Percentiles rank a stretch among this genome's conserved stretches.
phyloP scores from a whole-genome alignment of 225 moss, liverwort and hornwort species.

The Rhytidiadelphus loreus region DNA sequence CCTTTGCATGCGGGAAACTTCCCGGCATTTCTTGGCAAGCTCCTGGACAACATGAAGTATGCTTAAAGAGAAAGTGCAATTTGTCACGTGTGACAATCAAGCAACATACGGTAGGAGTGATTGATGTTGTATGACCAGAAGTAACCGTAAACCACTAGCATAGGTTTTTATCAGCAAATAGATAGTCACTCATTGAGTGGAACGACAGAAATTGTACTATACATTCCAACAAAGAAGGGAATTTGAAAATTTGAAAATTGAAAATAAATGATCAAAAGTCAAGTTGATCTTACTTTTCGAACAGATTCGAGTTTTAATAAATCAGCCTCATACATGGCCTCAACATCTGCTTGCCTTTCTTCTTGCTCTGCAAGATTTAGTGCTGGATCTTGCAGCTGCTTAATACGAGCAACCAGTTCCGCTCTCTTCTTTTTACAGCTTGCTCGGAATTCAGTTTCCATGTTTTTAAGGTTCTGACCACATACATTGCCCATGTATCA shows the following conservation, averaged over 20 bases:
- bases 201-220: not conserved
- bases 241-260: not conserved
- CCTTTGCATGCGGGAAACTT: conserved; percentile 63
- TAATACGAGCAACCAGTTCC: conserved; percentile 59
- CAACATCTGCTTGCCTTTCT: conserved; percentile 48
- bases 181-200: not conserved
- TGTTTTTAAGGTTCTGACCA: conserved; percentile 58
- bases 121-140: not conserved
- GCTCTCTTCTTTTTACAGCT: conserved; percentile 70
- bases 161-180: not conserved
- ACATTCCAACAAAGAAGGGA: not conserved
- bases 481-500: not conserved
- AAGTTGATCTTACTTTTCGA: conserved; percentile 46
- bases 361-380: conserved; percentile 38
- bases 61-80: not conserved
- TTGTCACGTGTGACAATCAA: not conserved
- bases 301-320: conserved; percentile 48
- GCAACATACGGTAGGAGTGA: not conserved
- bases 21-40: conserved; percentile 63
- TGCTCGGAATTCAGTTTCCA: conserved; percentile 69
- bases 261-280: not conserved
- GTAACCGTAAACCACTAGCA: not conserved
- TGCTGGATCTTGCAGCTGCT: conserved; percentile 60
- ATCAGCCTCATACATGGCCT: conserved; percentile 50
- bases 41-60: conserved; percentile 38